phyloP scores from a whole-genome alignment of 352 stramenopile genomes.

The Saprolegnia parasitica region DNA sequence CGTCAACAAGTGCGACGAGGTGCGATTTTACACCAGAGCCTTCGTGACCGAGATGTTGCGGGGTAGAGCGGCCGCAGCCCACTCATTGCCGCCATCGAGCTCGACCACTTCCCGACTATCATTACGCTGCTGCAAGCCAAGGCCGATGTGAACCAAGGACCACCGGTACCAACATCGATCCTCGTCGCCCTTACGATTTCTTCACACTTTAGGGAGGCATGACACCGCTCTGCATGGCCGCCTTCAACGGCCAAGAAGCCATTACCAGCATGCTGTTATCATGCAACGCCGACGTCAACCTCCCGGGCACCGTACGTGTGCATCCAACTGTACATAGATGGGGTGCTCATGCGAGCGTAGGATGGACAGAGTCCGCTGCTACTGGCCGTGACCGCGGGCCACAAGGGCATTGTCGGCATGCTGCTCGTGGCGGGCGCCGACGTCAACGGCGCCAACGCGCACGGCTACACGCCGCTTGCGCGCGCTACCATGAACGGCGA shows the following conservation, averaged over 20 bases:
- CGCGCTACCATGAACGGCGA: not conserved
- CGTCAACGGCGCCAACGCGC: not conserved
- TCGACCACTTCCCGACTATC: slow-evolving; percentile 11
- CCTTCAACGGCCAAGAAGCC: not conserved
- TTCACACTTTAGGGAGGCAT: not conserved
- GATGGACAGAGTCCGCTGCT: slow-evolving; percentile 1
- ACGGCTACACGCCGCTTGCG: slow-evolving; percentile 3
- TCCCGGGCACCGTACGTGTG: not conserved
- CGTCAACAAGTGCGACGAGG: slow-evolving; percentile 12
- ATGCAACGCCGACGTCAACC: not conserved
- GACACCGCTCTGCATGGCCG: not conserved
- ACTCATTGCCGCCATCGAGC: slow-evolving; percentile 5
- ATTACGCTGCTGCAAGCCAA: slow-evolving; percentile 13
- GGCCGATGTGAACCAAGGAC: slow-evolving; percentile 1
- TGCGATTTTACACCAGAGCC: too few relatives aligned
- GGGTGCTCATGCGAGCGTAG: not conserved
- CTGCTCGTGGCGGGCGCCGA: not conserved
- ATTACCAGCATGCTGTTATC: slow-evolving; percentile 9
- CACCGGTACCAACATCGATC: not conserved
- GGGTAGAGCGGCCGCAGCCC: not conserved
- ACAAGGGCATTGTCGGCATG: slow-evolving; percentile 11
- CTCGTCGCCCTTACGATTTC: not conserved
- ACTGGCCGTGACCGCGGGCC: not conserved
- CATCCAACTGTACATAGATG: not conserved
- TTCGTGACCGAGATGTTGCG: not conserved